Evolutionary conservation across 345 rosid species (phyloP).

Genomic region (Arabidopsis suecica): DNA sequence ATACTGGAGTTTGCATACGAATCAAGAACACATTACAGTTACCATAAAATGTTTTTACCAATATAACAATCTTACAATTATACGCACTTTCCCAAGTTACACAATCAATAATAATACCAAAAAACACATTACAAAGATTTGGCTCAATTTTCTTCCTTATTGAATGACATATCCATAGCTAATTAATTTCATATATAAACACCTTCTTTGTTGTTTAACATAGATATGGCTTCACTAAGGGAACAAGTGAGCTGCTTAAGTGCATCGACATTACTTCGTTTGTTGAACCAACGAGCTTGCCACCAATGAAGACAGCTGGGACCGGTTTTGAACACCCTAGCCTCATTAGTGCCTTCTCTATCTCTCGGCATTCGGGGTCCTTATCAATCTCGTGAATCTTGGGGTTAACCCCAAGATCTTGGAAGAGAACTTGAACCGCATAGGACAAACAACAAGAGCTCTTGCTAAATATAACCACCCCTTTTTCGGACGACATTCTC

Average conservation of each 20-base stretch:
- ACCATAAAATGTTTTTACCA: background rate
- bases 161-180: conserved; percentile 2
- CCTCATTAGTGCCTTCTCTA: conserved; percentile 76
- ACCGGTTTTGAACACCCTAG: conserved; percentile 66
- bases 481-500: conserved; percentile 63
- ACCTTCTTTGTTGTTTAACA: conserved; percentile 13
- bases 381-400: conserved; percentile 66
- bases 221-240: conserved; percentile 63
- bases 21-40: background rate
- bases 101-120: conserved; percentile 16
- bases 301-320: conserved; percentile 79
- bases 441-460: conserved; percentile 80
- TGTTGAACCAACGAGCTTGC: conserved; percentile 78
- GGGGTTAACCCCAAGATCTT: conserved; percentile 71
- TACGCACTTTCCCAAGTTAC: conserved; percentile 18
- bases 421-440: conserved; percentile 71
- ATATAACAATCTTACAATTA: background rate
- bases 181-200: background rate
- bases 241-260: conserved; percentile 62
- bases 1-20: background rate
- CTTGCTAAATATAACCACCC: conserved; percentile 80
- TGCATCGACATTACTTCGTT: conserved; percentile 84
- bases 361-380: conserved; percentile 73
- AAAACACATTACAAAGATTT: conserved; percentile 15
- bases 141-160: conserved; percentile 8